Conservation (phyloP, 257 asterid species). For the Asclepias syriaca region DNA sequence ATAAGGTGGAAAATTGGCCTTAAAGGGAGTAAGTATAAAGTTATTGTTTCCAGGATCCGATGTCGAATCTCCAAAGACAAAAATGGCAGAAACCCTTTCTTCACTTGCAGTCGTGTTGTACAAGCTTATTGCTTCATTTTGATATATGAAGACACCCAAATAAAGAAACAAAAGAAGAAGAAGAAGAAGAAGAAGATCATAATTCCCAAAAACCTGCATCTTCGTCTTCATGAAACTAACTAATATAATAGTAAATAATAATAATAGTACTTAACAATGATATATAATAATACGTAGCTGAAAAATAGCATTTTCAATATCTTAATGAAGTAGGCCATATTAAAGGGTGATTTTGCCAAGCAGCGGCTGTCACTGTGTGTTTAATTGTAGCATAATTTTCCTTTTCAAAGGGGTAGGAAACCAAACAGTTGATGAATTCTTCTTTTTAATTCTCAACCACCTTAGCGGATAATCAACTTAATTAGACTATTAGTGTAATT, state of each 20-base stretch:
- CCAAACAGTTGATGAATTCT: background rate
- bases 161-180: slow-evolving; percentile 6
- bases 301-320: too few species aligned
- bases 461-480: background rate
- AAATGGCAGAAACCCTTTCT: slow-evolving; percentile 35
- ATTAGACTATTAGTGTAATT: background rate
- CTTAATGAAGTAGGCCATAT: too few species aligned
- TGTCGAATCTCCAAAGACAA: slow-evolving; percentile 78
- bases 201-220: background rate
- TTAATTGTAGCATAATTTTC: background rate
- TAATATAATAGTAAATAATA: too few species aligned
- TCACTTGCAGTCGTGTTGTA: background rate
- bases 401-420: background rate
- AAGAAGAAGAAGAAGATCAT: slow-evolving; percentile 4
- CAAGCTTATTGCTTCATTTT: slow-evolving; percentile 1
- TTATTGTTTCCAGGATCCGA: slow-evolving; percentile 81
- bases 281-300: too few species aligned
- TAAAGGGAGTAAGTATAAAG: slow-evolving; percentile 39
- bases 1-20: slow-evolving; percentile 64
- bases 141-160: background rate
- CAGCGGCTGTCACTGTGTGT: background rate
- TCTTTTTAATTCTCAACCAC: slow-evolving; percentile 10
- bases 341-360: too few species aligned
- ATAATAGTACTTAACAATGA: too few species aligned
- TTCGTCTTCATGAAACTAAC: background rate